phyloP scores from a whole-genome alignment of 1,284 basidiomycete species.

The Leccinum subfulvum region DNA sequence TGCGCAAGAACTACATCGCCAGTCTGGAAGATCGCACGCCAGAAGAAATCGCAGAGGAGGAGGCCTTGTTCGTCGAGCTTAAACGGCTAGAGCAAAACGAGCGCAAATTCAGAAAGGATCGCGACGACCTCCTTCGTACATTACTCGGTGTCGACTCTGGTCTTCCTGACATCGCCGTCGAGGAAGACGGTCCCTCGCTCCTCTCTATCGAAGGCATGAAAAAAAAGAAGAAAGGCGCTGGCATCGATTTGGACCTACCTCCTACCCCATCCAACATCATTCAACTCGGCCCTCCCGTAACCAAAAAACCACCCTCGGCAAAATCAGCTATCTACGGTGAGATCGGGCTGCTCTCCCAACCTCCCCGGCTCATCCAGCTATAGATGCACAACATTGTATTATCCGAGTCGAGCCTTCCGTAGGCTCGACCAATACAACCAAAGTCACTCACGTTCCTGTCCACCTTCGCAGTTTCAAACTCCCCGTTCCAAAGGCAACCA shows the following conservation, averaged over 20 bases:
- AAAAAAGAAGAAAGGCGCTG: conserved; percentile 47
- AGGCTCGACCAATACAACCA: conserved; percentile 55
- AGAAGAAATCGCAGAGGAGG: conserved; percentile 92
- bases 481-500: conserved; percentile 70
- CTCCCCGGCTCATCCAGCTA: conserved; percentile 9
- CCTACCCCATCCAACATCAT: conserved; percentile 50
- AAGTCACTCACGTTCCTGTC: conserved; percentile 74
- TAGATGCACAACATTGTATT: conserved; percentile 77
- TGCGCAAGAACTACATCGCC: conserved; percentile 85
- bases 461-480: conserved; percentile 83
- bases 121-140: conserved; percentile 86
- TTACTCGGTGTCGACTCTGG: conserved; percentile 86
- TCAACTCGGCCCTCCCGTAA: conserved; percentile 42
- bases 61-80: conserved; percentile 92
- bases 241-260: conserved; percentile 56
- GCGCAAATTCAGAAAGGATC: conserved; percentile 82
- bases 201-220: conserved; percentile 40
- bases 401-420: conserved; percentile 61
- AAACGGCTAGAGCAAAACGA: conserved; percentile 94
- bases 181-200: conserved; percentile 55
- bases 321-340: conserved; percentile 61
- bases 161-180: conserved; percentile 66
- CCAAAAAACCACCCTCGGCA: conserved; percentile 46
- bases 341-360: conserved; percentile 6
- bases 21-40: conserved; percentile 85